Evolutionary conservation across 257 asterid species (phyloP).

Genomic region (Petunia secreta): DNA sequence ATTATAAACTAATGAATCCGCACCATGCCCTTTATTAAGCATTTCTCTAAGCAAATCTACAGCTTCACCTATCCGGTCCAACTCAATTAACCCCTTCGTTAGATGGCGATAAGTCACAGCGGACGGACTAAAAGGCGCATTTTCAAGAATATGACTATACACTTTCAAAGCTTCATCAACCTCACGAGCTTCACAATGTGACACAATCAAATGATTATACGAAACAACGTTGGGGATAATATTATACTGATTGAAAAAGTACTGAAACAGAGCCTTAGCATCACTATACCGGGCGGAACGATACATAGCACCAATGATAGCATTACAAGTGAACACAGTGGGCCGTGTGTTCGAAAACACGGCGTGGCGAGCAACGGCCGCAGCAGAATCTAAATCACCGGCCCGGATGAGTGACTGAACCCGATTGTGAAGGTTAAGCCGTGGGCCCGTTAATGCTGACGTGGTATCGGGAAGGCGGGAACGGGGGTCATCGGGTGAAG

Average conservation of each 20-base stretch:
- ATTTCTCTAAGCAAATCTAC: conserved; percentile 70
- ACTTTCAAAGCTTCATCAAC: conserved; percentile 67
- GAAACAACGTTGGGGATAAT: conserved; percentile 76
- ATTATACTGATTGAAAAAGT: conserved; percentile 71
- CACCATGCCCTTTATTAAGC: conserved; percentile 86
- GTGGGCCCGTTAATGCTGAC: conserved; percentile 69
- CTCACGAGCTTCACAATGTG: conserved; percentile 77
- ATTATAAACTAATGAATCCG: conserved; percentile 85
- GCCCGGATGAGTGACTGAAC: conserved; percentile 93
- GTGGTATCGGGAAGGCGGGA: conserved; percentile 84
- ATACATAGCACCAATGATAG: conserved; percentile 86
- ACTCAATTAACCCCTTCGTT: conserved; percentile 73
- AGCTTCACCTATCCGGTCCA: conserved; percentile 62
- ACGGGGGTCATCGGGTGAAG: conserved; percentile 38
- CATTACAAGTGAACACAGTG: conserved; percentile 93
- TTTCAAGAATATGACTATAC: conserved; percentile 55
- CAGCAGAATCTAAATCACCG: conserved; percentile 77
- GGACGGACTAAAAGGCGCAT: conserved; percentile 78
- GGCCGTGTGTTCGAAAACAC: conserved; percentile 74
- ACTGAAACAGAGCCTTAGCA: conserved; percentile 73
- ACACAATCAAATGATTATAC: conserved; percentile 61
- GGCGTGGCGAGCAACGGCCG: conserved; percentile 74
- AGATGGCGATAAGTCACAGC: conserved; percentile 76
- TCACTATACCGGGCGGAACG: conserved; percentile 67
- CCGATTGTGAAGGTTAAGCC: conserved; percentile 89